Evolutionary conservation across 2,329 filamentous ascomycete genomes (phyloP), one percentile per base, ranked within the genome.

Genomic region (Penicillium psychrosexuale): DNA sequence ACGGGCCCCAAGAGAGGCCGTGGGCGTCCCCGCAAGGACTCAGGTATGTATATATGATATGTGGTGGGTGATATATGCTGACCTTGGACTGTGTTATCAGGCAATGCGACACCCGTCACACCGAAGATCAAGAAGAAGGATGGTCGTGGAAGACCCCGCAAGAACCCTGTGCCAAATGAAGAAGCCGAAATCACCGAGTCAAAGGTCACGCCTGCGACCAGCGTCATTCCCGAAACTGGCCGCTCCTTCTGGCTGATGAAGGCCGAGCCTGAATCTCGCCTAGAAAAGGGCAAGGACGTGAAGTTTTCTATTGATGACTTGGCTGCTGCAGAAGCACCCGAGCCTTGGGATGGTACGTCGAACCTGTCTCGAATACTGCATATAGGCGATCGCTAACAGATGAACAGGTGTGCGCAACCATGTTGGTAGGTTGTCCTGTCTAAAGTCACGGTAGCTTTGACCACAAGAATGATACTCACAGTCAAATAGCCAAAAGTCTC

Each of bases 301-400:
- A 88, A 85, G 62, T 99, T 97, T 75, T 95, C 91, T 0, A 97
- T 99, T 66, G 91, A 97, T 66, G 92, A 97, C 70, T 76, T 99
- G 34, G 82, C 83, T 13, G 82, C 84, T 0, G 88, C 84, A 66
- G 85, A 79, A 0, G 82, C 84, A 65, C 91, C 93, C 1, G 93
- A 97, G 69, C 87, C 90, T 0, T 99, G 94, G 94, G 89, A 95
- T 74, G 94, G 90, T 89, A 76, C 69, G 83, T 79, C 37, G 39
- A n/a, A 31, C 11, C 42, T 24, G 7, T 48, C 13, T 28, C 8
- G 8, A 5, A 34, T 27, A 11, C 12, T 7, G 12, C 11, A 8
- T 13, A 39, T 30, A 31, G 3, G 3, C 44, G 42, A 42, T 1
- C 53, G 47, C 66, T 72, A 53, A 72, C 42, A 11, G 9, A 48